A percentile compares a stretch with the other conserved stretches of the same genome.
These are phyloP conservation scores for Aplosporella prunicola DNA, from an alignment of 2,329 filamentous ascomycete genomes.

Conservation along the genomic window DNA sequence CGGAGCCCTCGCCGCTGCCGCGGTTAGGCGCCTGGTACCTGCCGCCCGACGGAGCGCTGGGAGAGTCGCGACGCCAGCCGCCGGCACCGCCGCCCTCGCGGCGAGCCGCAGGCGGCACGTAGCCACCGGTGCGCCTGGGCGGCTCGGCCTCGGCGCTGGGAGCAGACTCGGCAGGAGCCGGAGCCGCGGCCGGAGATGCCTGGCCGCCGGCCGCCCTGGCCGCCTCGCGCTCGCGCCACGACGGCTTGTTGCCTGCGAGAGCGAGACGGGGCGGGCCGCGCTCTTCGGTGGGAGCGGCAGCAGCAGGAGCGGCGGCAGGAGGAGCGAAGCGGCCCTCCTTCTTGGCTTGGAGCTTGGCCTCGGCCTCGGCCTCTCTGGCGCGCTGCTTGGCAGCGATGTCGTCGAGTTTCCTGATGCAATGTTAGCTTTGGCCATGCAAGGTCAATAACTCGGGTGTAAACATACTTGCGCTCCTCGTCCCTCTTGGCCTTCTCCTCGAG, in stretches of 20 bases:
- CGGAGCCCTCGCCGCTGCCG: constrained; percentile 3
- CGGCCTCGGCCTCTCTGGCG: constrained; percentile 73
- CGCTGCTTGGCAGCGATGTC: constrained; percentile 58
- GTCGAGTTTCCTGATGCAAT: constrained; percentile 46
- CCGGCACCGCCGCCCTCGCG: constrained; percentile 20
- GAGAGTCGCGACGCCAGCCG: constrained; percentile 22
- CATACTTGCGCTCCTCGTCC: constrained; percentile 51
- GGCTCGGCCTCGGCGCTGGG: constrained; percentile 25
- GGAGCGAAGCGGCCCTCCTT: constrained; percentile 29
- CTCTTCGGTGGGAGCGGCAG: constrained; percentile 37
- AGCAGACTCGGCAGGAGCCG: constrained; percentile 25
- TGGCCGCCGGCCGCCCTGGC: constrained; percentile 25
- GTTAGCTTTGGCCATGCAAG: constrained; percentile 24
- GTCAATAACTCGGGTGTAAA: constrained; percentile 15
- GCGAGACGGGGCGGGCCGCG: constrained; percentile 53
- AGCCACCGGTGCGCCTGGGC: constrained; percentile 31
- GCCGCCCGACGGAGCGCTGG: constrained; percentile 17
- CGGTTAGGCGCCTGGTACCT: constrained; percentile 12
- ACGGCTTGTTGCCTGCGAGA: constrained; percentile 53
- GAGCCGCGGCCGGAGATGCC: constrained; percentile 18
- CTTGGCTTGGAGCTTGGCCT: constrained; percentile 63
- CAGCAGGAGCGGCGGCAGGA: constrained; percentile 16
- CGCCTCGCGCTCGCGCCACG: constrained; percentile 66
- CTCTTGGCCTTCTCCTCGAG: constrained; percentile 58
- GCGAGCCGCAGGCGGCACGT: constrained; percentile 39